Percentiles rank a stretch among this genome's conserved stretches.
These are phyloP conservation scores for Suillus weaverae DNA, from an alignment of 768 basidiomycete genomes.

Conservation along the genomic window DNA sequence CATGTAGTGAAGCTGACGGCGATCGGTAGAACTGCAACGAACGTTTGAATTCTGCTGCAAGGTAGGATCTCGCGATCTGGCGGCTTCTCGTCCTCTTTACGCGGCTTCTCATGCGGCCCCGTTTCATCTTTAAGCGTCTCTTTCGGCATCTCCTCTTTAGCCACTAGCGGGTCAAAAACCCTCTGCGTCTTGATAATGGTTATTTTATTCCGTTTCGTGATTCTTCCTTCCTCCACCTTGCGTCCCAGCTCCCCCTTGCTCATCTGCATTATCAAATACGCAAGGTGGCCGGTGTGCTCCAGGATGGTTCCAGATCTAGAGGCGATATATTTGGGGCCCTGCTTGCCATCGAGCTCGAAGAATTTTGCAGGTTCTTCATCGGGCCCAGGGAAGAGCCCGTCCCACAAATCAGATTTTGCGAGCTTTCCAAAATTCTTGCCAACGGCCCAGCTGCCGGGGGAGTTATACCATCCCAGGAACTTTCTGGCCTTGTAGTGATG, in stretches of 20 bases:
- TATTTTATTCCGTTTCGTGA: slow-evolving; percentile 14
- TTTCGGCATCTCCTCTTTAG: no score
- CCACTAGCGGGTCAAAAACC: no score
- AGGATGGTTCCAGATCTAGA: slow-evolving; percentile 27
- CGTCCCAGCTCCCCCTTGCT: slow-evolving; percentile 13
- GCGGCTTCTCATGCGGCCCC: no score
- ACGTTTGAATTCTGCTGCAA: neutral
- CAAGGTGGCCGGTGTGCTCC: slow-evolving; percentile 30
- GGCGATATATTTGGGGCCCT: slow-evolving; percentile 27
- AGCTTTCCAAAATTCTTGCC: slow-evolving; percentile 31
- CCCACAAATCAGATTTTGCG: slow-evolving; percentile 27
- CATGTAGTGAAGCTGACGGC: slow-evolving; percentile 12
- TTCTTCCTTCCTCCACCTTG: slow-evolving; percentile 12
- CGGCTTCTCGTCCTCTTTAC: no score
- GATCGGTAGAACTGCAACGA: slow-evolving; percentile 14
- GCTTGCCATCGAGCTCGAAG: slow-evolving; percentile 26
- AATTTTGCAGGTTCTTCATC: slow-evolving; percentile 19
- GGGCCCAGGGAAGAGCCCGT: slow-evolving; percentile 24
- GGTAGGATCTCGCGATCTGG: neutral
- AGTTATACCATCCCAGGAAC: slow-evolving; percentile 37
- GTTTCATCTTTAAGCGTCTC: no score
- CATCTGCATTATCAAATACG: slow-evolving; percentile 21
- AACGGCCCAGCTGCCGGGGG: slow-evolving; percentile 31
- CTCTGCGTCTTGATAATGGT: slow-evolving; percentile 18
- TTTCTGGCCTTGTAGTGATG: slow-evolving; percentile 27